Evolutionary conservation across 805 yeast genomes (phyloP).

Genomic region (Lipomyces yamadae): DNA sequence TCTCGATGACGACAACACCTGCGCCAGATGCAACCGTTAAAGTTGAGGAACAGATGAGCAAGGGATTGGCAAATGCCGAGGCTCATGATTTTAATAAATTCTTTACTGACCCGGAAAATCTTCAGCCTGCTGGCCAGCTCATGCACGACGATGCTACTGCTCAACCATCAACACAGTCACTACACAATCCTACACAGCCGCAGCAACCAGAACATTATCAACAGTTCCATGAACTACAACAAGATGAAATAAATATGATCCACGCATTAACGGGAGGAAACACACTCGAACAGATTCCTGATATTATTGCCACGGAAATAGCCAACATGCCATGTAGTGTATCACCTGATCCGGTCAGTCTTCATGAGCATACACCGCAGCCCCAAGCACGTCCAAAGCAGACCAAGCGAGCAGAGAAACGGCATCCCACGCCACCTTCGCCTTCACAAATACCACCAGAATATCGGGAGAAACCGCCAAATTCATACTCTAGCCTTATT

Average conservation of each 20-base stretch:
- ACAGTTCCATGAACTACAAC: constrained; percentile 4
- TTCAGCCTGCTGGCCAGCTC: background rate
- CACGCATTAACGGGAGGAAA: constrained; percentile 14
- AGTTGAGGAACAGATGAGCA: background rate
- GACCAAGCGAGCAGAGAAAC: constrained; percentile 22
- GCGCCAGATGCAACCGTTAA: constrained; percentile 8
- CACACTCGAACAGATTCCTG: constrained; percentile 21
- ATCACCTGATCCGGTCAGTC: constrained; percentile 12
- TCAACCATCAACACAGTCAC: background rate
- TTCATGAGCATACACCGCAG: background rate
- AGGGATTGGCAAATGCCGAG: background rate
- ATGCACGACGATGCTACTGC: background rate
- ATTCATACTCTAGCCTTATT: constrained; percentile 79
- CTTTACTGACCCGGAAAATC: constrained; percentile 2
- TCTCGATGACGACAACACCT: constrained; percentile 18
- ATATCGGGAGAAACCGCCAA: constrained; percentile 80
- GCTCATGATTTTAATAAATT: background rate
- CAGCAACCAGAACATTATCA: background rate
- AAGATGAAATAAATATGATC: background rate
- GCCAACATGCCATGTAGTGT: constrained; percentile 24
- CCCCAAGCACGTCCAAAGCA: background rate
- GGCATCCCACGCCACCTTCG: constrained; percentile 33
- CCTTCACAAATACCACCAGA: constrained; percentile 78
- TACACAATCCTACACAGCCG: background rate
- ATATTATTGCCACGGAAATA: constrained; percentile 23